These are phyloP conservation scores for Ophiostoma tasmaniense DNA, from an alignment of 2,329 filamentous ascomycete genomes.

Conservation along the genomic window DNA sequence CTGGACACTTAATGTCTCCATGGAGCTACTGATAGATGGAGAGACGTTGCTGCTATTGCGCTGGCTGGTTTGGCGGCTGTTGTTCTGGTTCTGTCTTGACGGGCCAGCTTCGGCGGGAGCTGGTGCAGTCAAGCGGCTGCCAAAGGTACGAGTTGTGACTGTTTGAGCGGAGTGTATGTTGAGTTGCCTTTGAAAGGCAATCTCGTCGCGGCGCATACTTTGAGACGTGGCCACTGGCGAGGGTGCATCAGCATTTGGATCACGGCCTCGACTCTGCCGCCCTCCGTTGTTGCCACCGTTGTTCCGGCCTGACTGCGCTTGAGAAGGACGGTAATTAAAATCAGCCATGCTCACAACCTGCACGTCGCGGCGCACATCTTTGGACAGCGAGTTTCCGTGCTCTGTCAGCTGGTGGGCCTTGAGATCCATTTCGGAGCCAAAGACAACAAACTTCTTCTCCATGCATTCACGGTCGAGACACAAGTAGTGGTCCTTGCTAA, in stretches of 20 bases:
- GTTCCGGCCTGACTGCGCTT: slow-evolving; percentile 37
- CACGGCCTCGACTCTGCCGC: slow-evolving; percentile 59
- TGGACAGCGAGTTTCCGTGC: slow-evolving; percentile 72
- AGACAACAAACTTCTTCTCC: slow-evolving; percentile 97
- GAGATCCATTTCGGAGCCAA: slow-evolving; percentile 87
- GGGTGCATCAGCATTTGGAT: slow-evolving; percentile 71
- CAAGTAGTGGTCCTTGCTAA: slow-evolving; percentile 75
- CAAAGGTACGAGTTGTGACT: slow-evolving; percentile 70
- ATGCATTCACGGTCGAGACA: slow-evolving; percentile 80
- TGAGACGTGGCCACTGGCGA: slow-evolving; percentile 69
- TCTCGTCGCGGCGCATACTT: slow-evolving; percentile 72
- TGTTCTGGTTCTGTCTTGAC: slow-evolving; percentile 6
- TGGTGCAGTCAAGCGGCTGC: slow-evolving; percentile 63
- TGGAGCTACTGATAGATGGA: slow-evolving; percentile 26
- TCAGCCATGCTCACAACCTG: slow-evolving; percentile 76
- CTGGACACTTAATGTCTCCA: slow-evolving; percentile 45
- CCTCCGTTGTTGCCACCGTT: slow-evolving; percentile 28
- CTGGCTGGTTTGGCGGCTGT: neutral
- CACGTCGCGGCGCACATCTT: slow-evolving; percentile 74
- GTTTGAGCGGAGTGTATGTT: slow-evolving; percentile 85
- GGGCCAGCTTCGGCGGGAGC: slow-evolving; percentile 20
- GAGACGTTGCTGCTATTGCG: neutral
- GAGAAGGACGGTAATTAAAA: slow-evolving; percentile 68
- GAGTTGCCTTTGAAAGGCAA: slow-evolving; percentile 86
- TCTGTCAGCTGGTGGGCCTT: slow-evolving; percentile 85